Percentiles rank a stretch among this genome's conserved stretches.
Conservation (phyloP, 2,329 filamentous ascomycete genomes). For the Aspergillus versicolor region DNA sequence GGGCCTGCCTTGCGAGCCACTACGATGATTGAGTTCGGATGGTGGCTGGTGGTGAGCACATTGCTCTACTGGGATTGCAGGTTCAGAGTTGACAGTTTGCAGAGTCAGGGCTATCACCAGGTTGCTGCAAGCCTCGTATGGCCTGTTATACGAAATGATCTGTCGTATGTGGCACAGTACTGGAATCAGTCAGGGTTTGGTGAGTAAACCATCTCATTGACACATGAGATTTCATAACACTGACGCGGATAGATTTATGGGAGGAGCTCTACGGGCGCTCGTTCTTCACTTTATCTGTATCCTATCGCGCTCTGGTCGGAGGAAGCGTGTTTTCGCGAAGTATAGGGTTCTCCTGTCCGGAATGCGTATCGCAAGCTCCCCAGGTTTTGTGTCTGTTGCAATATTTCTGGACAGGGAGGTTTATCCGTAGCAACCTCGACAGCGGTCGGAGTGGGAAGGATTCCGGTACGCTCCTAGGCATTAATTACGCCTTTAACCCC, state of each 20-base stretch:
- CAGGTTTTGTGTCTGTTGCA: constrained; percentile 73
- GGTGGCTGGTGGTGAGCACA: constrained; percentile 59
- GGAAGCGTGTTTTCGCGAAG: constrained; percentile 65
- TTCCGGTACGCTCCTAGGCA: constrained; percentile 62
- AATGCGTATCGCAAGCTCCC: constrained; percentile 65
- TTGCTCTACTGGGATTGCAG: not conserved
- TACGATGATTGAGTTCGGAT: constrained; percentile 69
- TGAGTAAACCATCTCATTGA: constrained; percentile 2
- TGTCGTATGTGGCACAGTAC: constrained; percentile 62
- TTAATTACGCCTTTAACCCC: constrained; percentile 45
- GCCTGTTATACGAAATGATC: constrained; percentile 74
- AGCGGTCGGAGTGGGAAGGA: constrained; percentile 68
- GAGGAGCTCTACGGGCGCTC: constrained; percentile 75
- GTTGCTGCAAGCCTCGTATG: constrained; percentile 61
- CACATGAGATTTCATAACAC: not conserved
- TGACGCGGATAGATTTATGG: constrained; percentile 62
- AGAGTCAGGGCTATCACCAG: constrained; percentile 55
- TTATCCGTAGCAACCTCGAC: constrained; percentile 66
- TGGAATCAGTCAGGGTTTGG: constrained; percentile 62
- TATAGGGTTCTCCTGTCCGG: constrained; percentile 60
- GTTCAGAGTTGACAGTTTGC: not conserved
- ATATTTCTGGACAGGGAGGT: constrained; percentile 67
- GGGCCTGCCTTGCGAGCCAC: constrained; percentile 75
- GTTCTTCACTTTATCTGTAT: constrained; percentile 72
- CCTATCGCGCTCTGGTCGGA: constrained; percentile 62